These are phyloP conservation scores for Ophiocordyceps camponoti-floridani DNA, from an alignment of 2,329 filamentous ascomycete genomes.

Conservation along the genomic window DNA sequence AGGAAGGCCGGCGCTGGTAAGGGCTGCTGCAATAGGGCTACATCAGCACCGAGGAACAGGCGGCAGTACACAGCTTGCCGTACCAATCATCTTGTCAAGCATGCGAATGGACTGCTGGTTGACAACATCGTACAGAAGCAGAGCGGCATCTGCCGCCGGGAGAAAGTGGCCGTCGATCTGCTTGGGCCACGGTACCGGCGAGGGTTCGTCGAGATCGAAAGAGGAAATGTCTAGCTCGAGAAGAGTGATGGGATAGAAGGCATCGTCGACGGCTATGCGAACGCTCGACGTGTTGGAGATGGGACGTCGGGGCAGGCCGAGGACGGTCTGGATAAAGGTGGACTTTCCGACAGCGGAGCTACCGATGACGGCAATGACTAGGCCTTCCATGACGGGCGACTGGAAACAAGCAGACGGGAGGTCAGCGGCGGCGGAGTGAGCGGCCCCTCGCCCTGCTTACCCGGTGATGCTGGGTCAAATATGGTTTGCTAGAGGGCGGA, in stretches of 20 bases:
- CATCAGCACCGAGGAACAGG: background rate
- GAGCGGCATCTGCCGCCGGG: slow-evolving; percentile 63
- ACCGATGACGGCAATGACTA: slow-evolving; percentile 50
- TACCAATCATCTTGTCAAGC: slow-evolving; percentile 63
- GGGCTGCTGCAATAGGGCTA: slow-evolving; percentile 36
- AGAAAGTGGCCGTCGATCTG: slow-evolving; percentile 52
- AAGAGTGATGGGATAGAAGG: slow-evolving; percentile 38
- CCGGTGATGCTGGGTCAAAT: no score
- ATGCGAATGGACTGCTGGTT: slow-evolving; percentile 57
- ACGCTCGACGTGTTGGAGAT: slow-evolving; percentile 35
- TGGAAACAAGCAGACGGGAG: background rate
- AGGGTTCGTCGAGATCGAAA: slow-evolving; percentile 38
- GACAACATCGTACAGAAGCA: slow-evolving; percentile 78
- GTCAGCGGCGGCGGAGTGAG: background rate
- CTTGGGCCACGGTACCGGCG: slow-evolving; percentile 47
- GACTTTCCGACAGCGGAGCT: slow-evolving; percentile 50
- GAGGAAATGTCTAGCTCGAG: slow-evolving; percentile 49
- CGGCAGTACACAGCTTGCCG: background rate
- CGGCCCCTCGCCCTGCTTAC: background rate
- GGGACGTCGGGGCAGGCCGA: slow-evolving; percentile 35
- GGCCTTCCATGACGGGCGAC: slow-evolving; percentile 30
- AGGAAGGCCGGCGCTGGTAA: slow-evolving; percentile 55
- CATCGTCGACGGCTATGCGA: slow-evolving; percentile 39
- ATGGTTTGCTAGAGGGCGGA: no score
- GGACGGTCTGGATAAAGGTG: slow-evolving; percentile 45